These are phyloP conservation scores for Pulveroboletus ravenelii DNA, from an alignment of 768 basidiomycete genomes.

Conservation along the genomic window DNA sequence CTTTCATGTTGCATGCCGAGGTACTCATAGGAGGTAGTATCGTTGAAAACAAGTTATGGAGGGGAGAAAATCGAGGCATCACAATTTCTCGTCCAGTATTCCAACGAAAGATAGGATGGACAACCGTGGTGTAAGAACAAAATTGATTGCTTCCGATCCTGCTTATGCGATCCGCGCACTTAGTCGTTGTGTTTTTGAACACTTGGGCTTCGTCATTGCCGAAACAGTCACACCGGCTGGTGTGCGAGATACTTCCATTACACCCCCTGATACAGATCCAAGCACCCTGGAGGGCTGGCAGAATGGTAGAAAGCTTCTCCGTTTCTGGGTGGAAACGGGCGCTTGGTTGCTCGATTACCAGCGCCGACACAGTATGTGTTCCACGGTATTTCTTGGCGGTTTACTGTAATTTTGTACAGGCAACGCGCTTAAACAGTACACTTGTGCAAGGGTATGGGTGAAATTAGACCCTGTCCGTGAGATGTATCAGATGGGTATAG, in stretches of 20 bases:
- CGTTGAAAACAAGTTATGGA: conserved; percentile 74
- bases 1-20: background rate
- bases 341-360: conserved; percentile 63
- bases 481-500: conserved; percentile 67
- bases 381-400: conserved; percentile 4
- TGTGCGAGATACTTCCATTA: conserved; percentile 43
- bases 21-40: conserved; percentile 40
- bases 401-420: conserved; percentile 32
- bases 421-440: conserved; percentile 41
- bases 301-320: conserved; percentile 58
- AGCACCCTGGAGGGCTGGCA: conserved; percentile 42
- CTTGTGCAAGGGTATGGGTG: conserved; percentile 41
- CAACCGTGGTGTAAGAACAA: conserved; percentile 46
- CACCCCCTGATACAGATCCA: conserved; percentile 52
- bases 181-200: conserved; percentile 40
- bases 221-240: conserved; percentile 15
- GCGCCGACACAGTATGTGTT: conserved; percentile 39
- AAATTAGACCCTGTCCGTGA: conserved; percentile 58
- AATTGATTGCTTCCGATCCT: conserved; percentile 1
- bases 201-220: conserved; percentile 35
- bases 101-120: conserved; percentile 65
- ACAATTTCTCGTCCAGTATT: conserved; percentile 53
- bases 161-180: conserved; percentile 7
- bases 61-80: conserved; percentile 55
- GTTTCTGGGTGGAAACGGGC: conserved; percentile 75